Percentiles rank a stretch among this genome's conserved stretches.
These are phyloP conservation scores for Penicillium paxilli DNA, from an alignment of 495 filamentous ascomycete species.

Conservation along the genomic window DNA sequence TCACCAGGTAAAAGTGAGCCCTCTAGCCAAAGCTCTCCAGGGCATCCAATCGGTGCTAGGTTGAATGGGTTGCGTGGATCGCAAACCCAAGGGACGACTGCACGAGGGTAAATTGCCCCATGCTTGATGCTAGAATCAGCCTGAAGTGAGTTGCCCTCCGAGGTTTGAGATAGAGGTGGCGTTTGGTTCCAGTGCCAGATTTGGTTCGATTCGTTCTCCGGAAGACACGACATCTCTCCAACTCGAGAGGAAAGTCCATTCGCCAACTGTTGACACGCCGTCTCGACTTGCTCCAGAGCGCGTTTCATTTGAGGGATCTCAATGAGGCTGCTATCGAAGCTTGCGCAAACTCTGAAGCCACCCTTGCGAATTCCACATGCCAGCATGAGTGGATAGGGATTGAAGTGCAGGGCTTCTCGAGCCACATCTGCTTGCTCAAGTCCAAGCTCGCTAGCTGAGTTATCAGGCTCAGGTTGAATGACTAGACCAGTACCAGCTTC, in stretches of 20 bases:
- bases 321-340: conserved; percentile 56
- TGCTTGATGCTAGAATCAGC: conserved; percentile 25
- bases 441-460: conserved; percentile 46
- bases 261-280: conserved; percentile 28
- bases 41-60: conserved; percentile 32
- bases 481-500: conserved; percentile 62
- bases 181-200: conserved; percentile 43
- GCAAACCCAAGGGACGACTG: conserved; percentile 34
- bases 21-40: conserved; percentile 37
- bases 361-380: conserved; percentile 56
- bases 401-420: conserved; percentile 65
- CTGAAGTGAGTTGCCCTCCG: conserved; percentile 23
- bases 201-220: conserved; percentile 31
- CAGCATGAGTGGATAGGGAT: conserved; percentile 66
- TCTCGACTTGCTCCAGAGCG: conserved; percentile 43
- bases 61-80: conserved; percentile 31
- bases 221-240: conserved; percentile 37
- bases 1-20: conserved; percentile 23
- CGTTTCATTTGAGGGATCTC: conserved; percentile 41
- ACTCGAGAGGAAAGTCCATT: conserved; percentile 23
- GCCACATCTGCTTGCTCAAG: conserved; percentile 58
- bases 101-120: conserved; percentile 29
- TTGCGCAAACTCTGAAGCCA: conserved; percentile 60
- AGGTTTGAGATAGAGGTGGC: conserved; percentile 28
- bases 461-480: conserved; percentile 48